Evolutionary conservation across 129 eudicot genomes (phyloP).

Genomic region (Centella asiatica): DNA sequence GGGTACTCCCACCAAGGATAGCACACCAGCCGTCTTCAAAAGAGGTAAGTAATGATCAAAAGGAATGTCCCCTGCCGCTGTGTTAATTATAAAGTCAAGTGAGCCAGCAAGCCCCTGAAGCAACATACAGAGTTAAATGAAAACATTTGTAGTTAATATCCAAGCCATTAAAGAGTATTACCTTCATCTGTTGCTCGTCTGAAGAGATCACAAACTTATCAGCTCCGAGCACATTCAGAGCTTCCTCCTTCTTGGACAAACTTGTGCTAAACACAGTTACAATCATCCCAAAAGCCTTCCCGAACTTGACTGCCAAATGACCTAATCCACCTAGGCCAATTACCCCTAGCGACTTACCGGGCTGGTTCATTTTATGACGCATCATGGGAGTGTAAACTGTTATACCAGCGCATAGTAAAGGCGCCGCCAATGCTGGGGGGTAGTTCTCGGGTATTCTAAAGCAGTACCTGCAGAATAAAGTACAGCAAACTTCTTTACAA

Average conservation of each 20-base stretch:
- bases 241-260: slow-evolving; percentile 74
- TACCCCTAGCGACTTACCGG: slow-evolving; percentile 85
- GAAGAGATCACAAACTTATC: slow-evolving; percentile 65
- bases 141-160: not conserved
- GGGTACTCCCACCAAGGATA: slow-evolving; percentile 60
- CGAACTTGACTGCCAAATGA: slow-evolving; percentile 88
- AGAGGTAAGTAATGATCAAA: slow-evolving; percentile 59
- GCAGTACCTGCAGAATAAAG: slow-evolving; percentile 54
- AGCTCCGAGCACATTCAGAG: slow-evolving; percentile 60
- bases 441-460: slow-evolving; percentile 58
- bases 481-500: not conserved
- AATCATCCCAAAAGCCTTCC: slow-evolving; percentile 87
- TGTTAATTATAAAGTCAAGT: slow-evolving; percentile 66
- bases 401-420: slow-evolving; percentile 91
- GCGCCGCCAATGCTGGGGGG: slow-evolving; percentile 73
- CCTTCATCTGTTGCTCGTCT: slow-evolving; percentile 70
- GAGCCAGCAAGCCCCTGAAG: slow-evolving; percentile 48
- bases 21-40: slow-evolving; percentile 60
- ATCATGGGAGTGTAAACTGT: slow-evolving; percentile 96
- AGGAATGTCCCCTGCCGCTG: slow-evolving; percentile 74
- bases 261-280: slow-evolving; percentile 86
- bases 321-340: slow-evolving; percentile 96
- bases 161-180: slow-evolving; percentile 6
- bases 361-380: slow-evolving; percentile 71
- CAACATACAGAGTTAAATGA: not conserved